Base-by-base conservation (phyloP, 2,329 filamentous ascomycete species). In the Fulvia fulva region DNA sequence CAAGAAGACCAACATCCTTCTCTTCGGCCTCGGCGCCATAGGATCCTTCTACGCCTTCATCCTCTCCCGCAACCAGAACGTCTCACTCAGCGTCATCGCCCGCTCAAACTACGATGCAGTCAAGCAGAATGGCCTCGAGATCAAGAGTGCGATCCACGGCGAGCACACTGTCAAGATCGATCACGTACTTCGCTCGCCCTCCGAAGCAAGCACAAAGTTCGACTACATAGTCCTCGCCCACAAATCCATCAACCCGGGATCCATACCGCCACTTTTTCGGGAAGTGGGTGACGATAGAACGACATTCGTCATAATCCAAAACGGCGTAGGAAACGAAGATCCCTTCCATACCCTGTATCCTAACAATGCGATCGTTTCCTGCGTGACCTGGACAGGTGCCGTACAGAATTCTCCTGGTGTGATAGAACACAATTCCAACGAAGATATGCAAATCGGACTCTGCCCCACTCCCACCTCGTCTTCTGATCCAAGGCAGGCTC, bases 221-320 rank as follows among this genome's bases (percentile, higher is more conserved):
- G 77, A 81, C 67, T 81, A 76, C 66, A 72, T 81, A 34, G 62
- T 81, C 26, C 74, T 80, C 53, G 75, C 73, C 26, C 74, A 74
- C 62, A 81, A 81, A 70, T 77, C 75, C 30, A 74, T 78, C 41
- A 68, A 76, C 2, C 65, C 73, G 34, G 56, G 65, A 1, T 62
- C 69, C 2, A 63, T 74, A 26, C 74, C 77, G 3, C 65, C 70
- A 3, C 74, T 62, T 63, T 75, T 81, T 56, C 64, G 65, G 25
- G 69, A 75, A 1, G 76, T 74, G 1, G 67, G 79, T 3, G 70
- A 66, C 5, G 66, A 69, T 7, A 62, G 73, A 46, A 85, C 83
- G 0, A 78, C 80, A 0, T 81, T 87, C 47, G 82, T 83, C 11
- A 78, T 87, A 1, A 78, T 86, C n/a, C 84, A 87, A 61, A 87